Conservation (phyloP, 2,329 filamentous ascomycete genomes). For the Penicillium digitatum region DNA sequence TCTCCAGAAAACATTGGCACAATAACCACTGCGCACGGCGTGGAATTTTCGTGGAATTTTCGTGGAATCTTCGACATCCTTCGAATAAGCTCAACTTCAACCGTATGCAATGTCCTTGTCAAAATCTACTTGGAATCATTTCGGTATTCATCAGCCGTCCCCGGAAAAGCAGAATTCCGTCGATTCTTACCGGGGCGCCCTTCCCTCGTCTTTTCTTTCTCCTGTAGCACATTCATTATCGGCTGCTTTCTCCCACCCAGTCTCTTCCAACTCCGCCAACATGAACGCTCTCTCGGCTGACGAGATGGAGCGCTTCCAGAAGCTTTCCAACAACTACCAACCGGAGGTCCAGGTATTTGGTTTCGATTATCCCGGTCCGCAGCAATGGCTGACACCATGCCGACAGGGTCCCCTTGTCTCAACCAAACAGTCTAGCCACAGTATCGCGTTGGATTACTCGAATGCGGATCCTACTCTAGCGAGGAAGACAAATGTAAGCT, state of each 20-base stretch:
- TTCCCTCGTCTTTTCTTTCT: slow-evolving; percentile 22
- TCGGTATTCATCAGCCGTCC: slow-evolving; percentile 31
- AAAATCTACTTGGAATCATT: slow-evolving; percentile 32
- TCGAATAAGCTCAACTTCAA: slow-evolving; percentile 6
- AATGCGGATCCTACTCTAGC: slow-evolving; percentile 81
- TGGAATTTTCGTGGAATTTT: no score
- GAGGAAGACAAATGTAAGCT: slow-evolving; percentile 73
- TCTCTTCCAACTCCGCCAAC: slow-evolving; percentile 14
- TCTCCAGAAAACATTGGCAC: not conserved
- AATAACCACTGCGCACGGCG: slow-evolving; percentile 4
- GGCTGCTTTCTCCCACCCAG: slow-evolving; percentile 10
- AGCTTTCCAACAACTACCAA: slow-evolving; percentile 59
- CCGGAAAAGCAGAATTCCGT: slow-evolving; percentile 29
- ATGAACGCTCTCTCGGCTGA: slow-evolving; percentile 46
- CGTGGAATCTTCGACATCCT: slow-evolving; percentile 8
- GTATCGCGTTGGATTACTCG: slow-evolving; percentile 80
- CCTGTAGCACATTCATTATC: slow-evolving; percentile 24
- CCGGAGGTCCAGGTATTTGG: slow-evolving; percentile 51
- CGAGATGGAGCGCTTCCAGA: slow-evolving; percentile 59
- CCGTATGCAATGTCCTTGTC: slow-evolving; percentile 39
- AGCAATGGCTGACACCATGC: slow-evolving; percentile 22
- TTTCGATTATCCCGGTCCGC: not conserved
- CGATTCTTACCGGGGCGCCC: slow-evolving; percentile 22
- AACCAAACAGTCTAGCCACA: slow-evolving; percentile 68
- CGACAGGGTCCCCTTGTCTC: slow-evolving; percentile 77